These are phyloP conservation scores for Phyllosticta citriasiana DNA, from an alignment of 2,329 filamentous ascomycete genomes.

Conservation along the genomic window DNA sequence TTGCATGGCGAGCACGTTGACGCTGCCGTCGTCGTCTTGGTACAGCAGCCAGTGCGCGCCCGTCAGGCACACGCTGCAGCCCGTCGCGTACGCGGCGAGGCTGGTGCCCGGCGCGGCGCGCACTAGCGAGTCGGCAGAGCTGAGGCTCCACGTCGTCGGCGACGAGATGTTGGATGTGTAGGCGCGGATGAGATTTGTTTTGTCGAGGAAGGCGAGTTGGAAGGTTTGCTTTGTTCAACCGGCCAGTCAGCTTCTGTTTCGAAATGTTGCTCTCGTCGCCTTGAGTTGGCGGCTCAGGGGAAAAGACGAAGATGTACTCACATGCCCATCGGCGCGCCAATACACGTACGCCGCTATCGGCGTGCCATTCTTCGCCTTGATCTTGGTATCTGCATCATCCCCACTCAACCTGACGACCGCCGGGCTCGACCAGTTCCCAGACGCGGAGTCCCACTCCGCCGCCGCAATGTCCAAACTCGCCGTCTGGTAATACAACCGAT, in stretches of 20 bases:
- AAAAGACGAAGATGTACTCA: background rate
- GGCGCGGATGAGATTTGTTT: conserved; percentile 51
- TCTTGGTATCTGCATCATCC: conserved; percentile 3
- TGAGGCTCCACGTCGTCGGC: conserved; percentile 65
- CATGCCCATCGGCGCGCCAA: background rate
- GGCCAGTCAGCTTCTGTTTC: background rate
- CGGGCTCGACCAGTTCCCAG: background rate
- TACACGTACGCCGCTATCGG: background rate
- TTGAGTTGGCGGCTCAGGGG: background rate
- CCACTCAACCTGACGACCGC: background rate
- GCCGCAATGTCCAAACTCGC: background rate
- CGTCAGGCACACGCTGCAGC: background rate
- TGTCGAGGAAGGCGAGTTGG: conserved; percentile 41
- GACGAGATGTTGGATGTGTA: conserved; percentile 52
- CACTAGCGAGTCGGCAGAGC: conserved; percentile 68
- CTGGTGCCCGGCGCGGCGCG: conserved; percentile 31
- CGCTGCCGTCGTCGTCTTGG: background rate
- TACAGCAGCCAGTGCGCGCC: background rate
- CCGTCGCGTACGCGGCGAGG: background rate
- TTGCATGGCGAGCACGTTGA: background rate
- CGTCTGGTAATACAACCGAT: background rate
- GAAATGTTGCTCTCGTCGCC: background rate
- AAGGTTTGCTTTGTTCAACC: background rate
- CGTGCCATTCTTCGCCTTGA: conserved; percentile 6
- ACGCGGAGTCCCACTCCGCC: background rate